These are phyloP conservation scores for Paecilomyces variotii DNA, from an alignment of 2,329 filamentous ascomycete genomes.

Conservation along the genomic window DNA sequence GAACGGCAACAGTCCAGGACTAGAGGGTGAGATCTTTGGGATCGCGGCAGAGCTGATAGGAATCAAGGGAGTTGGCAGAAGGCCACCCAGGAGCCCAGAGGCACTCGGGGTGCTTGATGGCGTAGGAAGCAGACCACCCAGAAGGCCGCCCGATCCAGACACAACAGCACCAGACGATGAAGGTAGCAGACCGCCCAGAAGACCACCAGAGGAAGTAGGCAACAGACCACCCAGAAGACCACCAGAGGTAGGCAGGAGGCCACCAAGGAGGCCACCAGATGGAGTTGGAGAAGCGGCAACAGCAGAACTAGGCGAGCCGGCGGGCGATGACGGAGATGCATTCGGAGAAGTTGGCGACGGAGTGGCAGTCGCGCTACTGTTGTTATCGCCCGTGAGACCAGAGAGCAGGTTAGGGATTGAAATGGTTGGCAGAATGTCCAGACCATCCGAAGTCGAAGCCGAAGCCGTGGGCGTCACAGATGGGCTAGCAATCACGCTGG, in stretches of 20 bases:
- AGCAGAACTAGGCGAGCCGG: not conserved
- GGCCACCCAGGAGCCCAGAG: constrained; percentile 1
- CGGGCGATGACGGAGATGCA: not conserved
- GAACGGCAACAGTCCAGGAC: not conserved
- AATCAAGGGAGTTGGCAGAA: not conserved
- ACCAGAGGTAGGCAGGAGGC: not conserved
- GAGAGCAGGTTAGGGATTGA: not conserved
- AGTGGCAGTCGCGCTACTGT: not conserved
- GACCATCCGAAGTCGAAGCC: not conserved
- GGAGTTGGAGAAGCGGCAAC: not conserved
- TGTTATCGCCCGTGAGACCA: not conserved
- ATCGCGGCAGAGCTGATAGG: not conserved
- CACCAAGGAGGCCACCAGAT: not conserved
- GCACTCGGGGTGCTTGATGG: not conserved
- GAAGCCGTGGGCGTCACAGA: not conserved
- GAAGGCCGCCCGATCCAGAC: not conserved
- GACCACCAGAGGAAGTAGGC: not conserved
- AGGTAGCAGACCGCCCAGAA: not conserved
- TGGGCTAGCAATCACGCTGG: not conserved
- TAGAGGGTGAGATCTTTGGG: not conserved
- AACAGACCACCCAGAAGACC: not conserved
- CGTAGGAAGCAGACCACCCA: not conserved
- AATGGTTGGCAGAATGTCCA: not conserved
- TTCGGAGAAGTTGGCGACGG: not conserved
- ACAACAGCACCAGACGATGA: not conserved